Evolutionary conservation across 352 stramenopile species (phyloP).

Genomic region (Phytophthora capsici): DNA sequence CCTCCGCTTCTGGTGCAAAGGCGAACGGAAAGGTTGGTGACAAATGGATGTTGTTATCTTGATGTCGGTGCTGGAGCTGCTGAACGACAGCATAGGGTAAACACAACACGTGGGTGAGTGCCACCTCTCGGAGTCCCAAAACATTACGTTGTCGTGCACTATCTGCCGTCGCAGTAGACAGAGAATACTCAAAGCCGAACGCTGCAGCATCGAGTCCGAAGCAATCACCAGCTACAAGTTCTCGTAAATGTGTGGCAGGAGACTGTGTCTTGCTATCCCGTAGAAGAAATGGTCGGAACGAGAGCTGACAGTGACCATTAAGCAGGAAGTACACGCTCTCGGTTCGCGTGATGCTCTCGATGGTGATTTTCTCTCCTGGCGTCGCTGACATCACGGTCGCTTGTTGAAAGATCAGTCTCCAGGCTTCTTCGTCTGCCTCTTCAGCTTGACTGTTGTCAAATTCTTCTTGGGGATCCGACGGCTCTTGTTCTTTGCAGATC

Average conservation of each 20-base stretch:
- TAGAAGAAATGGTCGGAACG: conserved; percentile 22
- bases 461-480: conserved; percentile 1
- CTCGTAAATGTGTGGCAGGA: conserved; percentile 29
- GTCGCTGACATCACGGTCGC: conserved; percentile 21
- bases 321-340: conserved; percentile 32
- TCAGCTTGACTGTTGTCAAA: not conserved
- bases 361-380: conserved; percentile 17
- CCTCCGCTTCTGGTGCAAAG: conserved; percentile 26
- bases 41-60: not conserved
- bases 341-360: conserved; percentile 9
- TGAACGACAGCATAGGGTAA: conserved; percentile 43
- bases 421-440: conserved; percentile 14
- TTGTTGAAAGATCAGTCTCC: conserved; percentile 24
- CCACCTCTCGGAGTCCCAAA: conserved; percentile 47
- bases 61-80: conserved; percentile 30
- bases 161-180: conserved; percentile 41
- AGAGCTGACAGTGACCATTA: conserved; percentile 32
- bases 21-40: conserved; percentile 20
- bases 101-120: conserved; percentile 45
- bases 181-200: conserved; percentile 48
- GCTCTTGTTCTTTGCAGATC: conserved; percentile 2
- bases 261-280: conserved; percentile 3
- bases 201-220: conserved; percentile 57
- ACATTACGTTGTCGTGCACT: conserved; percentile 55
- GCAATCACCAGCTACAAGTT: conserved; percentile 43